A percentile compares a stretch with the other conserved stretches of the same genome.
Conservation (phyloP, 495 filamentous ascomycete genomes). For the Aspergillus nanangensis region DNA sequence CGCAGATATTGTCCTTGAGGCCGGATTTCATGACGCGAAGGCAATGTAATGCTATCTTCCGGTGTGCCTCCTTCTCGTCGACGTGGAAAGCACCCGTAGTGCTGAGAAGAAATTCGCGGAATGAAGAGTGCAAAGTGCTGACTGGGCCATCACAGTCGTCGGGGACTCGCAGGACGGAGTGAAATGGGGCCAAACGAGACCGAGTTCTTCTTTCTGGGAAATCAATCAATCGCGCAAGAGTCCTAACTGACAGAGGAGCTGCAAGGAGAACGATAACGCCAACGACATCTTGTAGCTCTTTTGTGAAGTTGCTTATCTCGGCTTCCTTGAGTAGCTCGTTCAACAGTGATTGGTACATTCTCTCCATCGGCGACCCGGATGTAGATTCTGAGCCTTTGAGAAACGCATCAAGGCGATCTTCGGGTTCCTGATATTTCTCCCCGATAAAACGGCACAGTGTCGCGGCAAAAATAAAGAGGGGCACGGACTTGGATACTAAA, state of each 20-base stretch:
- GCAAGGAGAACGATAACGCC: slow-evolving; percentile 23
- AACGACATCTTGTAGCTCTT: slow-evolving; percentile 23
- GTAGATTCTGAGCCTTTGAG: slow-evolving; percentile 9
- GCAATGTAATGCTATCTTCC: slow-evolving; percentile 7
- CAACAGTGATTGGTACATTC: slow-evolving; percentile 23
- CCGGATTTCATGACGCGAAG: slow-evolving; percentile 22
- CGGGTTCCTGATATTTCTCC: slow-evolving; percentile 11
- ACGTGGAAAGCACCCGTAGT: slow-evolving; percentile 18
- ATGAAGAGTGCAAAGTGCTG: slow-evolving; percentile 15
- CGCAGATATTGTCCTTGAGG: slow-evolving; percentile 34
- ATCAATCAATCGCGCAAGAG: slow-evolving; percentile 10
- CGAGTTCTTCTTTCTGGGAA: slow-evolving; percentile 4
- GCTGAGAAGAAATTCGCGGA: slow-evolving; percentile 19
- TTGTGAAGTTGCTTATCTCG: slow-evolving; percentile 4
- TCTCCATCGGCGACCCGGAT: slow-evolving; percentile 14
- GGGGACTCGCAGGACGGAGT: slow-evolving; percentile 21
- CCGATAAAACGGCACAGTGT: slow-evolving; percentile 25
- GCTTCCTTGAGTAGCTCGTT: slow-evolving; percentile 15
- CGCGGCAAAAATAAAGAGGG: slow-evolving; percentile 28
- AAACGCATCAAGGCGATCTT: slow-evolving; percentile 11
- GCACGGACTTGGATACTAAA: slow-evolving; percentile 18
- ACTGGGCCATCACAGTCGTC: slow-evolving; percentile 16
- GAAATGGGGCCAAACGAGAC: slow-evolving; percentile 13
- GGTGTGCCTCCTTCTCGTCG: slow-evolving; percentile 8
- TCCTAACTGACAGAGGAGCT: slow-evolving; percentile 17